Evolutionary conservation across 2,329 filamentous ascomycete species (phyloP), one percentile per base, ranked within the genome.

Genomic region (Exophiala dermatitidis): DNA sequence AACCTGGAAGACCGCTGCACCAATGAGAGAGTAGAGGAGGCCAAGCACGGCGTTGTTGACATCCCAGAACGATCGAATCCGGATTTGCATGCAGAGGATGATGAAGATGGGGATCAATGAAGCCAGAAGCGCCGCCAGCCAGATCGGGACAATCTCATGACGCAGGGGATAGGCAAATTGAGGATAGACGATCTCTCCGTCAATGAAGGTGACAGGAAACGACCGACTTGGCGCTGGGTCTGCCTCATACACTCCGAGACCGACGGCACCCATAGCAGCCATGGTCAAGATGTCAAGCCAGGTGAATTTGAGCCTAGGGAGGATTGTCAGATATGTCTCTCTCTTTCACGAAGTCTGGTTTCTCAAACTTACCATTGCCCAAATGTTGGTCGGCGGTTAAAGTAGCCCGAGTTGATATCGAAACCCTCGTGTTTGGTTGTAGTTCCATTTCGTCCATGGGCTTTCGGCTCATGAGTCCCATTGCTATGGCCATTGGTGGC

Each of bases 1-100:
- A 60, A 88, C 84, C 64, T 89, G 85, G 71, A 89, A 87, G 46
- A 88, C 80, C n/a, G 84, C 82, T 2, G 83, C 83, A 4, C 77
- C 74, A 69, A 88, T 85, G 58, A 88, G 76, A 0, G 80, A 75
- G 72, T 88, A 88, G 0, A 88, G 69, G 0, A 88, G 77, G 9
- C 85, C 85, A 45, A 87, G 75, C 46, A 83, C 72, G 42, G 79
- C 84, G 65, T 88, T 88, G 72, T 88, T 88, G 63, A 81, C 72
- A 41, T 63, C 62, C 82, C 81, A 84, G 71, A 85, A 84, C 5
- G 78, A 83, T 51, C 80, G 78, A 44, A 87, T 74, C 46, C 84
- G 80, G 60, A 88, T 77, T 67, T 88, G 84, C 70, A 83, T 78
- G 50, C 82, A 60, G 2, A 86, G 69, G 62, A 89, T 80, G 66